Evolutionary conservation across 179 eudicot species (phyloP), one percentile per base, ranked within the genome.

Genomic region (Gypsophila paniculata): DNA sequence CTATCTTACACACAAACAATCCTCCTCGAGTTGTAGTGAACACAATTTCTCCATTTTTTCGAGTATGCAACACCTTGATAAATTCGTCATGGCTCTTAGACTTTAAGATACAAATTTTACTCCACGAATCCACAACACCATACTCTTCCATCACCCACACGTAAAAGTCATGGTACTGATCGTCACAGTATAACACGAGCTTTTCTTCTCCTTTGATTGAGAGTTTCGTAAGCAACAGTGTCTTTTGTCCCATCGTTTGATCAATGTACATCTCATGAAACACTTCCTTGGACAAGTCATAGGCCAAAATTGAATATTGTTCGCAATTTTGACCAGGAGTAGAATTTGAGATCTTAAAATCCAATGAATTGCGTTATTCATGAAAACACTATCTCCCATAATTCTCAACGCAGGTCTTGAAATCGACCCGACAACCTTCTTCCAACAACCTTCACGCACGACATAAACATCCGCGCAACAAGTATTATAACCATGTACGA

Each of bases 361-460:
- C 77, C 77, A 75, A 68, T 75, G 77, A 13, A 68, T 1, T 3
- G 70, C 36, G 2, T 65, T 55, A 19, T 75, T 59, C 25, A 75
- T 0, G 22, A 12, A 59, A 39, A 75, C 53, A 44, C 73, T 68
- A 10, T 48, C 38, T 32, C 61, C 73, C 39, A 68, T 60, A 10
- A 75, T 48, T 3, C 19, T 60, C 0, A 53, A 48, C 15, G n/a
- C 69, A 0, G 72, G 25, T 10, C 25, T 7, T 0, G 72, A 75
- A 59, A 68, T 38, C 15, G 39, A 58, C 18, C 72, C 73, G 0
- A 8, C 14, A 4, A 29, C 73, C n/a, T 15, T 59, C 13, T 48
- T 75, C 77, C 73, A 75, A 13, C 10, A 38, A 0, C 38, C 25
- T 0, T 29, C 10, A 15, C 21, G 32, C 3, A 75, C 5, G 4